These are phyloP conservation scores for Erysimum cheiri DNA, from an alignment of 441 rosid species.

Conservation along the genomic window DNA sequence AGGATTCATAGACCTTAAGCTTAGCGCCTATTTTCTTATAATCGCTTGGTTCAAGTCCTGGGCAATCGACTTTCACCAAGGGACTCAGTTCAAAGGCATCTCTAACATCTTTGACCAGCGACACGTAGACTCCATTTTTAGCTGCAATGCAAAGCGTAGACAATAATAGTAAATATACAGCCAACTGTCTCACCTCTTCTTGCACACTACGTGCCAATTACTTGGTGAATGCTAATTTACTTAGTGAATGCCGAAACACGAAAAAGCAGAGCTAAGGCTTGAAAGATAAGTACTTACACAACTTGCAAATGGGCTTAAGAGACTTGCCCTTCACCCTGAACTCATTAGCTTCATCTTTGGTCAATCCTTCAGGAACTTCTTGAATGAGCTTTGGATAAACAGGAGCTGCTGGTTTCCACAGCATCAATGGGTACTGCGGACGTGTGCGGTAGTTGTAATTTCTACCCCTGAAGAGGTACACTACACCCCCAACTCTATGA, in stretches of 20 bases:
- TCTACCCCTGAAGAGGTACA: conserved; percentile 87
- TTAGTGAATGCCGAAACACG: neutral
- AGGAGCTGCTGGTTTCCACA: conserved; percentile 97
- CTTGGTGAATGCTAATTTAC: conserved; percentile 5
- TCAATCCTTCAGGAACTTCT: conserved; percentile 86
- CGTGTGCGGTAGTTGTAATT: conserved; percentile 80
- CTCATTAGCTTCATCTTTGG: conserved; percentile 70
- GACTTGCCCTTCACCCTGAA: conserved; percentile 72
- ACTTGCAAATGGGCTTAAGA: conserved; percentile 80
- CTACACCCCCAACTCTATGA: conserved; percentile 75
- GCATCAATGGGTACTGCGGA: conserved; percentile 82
- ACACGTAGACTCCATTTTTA: conserved; percentile 82
- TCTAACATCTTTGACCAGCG: conserved; percentile 78
- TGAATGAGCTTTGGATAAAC: conserved; percentile 93
- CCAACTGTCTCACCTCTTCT: conserved; percentile 14
- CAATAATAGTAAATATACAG: conserved; percentile 1
- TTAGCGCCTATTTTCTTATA: conserved; percentile 94
- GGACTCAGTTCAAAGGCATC: conserved; percentile 86
- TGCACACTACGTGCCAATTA: neutral
- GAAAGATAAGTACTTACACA: conserved; percentile 52
- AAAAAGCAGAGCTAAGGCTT: neutral
- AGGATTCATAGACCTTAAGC: conserved; percentile 66
- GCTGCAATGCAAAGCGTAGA: conserved; percentile 53
- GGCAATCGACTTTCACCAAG: conserved; percentile 82
- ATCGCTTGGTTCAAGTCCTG: conserved; percentile 81